Evolutionary conservation across 2,329 filamentous ascomycete species (phyloP).

Genomic region (Colletotrichum gloeosporioides): DNA sequence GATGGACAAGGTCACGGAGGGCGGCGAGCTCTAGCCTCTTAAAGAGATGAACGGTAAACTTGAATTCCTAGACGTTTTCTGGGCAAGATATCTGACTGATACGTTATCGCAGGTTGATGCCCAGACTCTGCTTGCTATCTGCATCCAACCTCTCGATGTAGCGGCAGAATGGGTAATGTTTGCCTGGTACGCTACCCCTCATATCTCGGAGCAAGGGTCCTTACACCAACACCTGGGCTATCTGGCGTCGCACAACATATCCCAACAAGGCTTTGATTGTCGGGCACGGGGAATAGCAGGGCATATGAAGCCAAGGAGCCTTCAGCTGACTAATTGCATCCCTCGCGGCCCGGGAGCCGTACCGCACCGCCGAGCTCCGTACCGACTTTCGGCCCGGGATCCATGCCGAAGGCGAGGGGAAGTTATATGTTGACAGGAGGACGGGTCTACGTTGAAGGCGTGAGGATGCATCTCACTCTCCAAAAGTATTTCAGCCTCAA

Average conservation of each 20-base stretch:
- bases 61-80: fast-evolving
- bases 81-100: neutral
- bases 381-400: neutral
- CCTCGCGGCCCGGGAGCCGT: neutral
- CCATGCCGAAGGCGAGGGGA: neutral
- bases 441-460: neutral
- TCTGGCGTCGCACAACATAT: neutral
- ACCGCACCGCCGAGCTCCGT: neutral
- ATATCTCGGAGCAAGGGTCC: neutral
- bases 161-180: neutral
- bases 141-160: neutral
- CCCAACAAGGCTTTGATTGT: neutral
- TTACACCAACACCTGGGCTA: neutral
- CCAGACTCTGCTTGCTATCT: neutral
- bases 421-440: neutral
- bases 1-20: neutral
- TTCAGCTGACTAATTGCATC: neutral
- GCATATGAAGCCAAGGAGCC: neutral
- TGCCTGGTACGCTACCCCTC: neutral
- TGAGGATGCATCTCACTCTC: neutral
- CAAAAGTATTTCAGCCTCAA: too few species aligned
- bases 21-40: neutral
- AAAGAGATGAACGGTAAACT: neutral
- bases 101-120: neutral
- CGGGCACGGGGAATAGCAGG: neutral